These are phyloP conservation scores for Ulmus americana DNA, from an alignment of 331 rosid genomes.

Conservation along the genomic window DNA sequence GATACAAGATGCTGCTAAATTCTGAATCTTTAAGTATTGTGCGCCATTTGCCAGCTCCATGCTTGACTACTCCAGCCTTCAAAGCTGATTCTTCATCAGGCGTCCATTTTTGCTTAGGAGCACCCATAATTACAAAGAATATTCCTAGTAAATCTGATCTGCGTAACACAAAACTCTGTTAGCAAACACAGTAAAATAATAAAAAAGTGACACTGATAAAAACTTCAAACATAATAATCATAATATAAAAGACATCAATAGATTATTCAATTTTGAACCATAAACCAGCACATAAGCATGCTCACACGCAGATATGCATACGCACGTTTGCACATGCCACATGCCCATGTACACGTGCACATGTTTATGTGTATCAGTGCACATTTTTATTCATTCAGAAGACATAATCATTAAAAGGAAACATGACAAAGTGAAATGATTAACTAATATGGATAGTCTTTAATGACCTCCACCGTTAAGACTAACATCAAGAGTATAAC, in stretches of 20 bases:
- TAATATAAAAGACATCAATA: not conserved
- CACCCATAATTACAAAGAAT: constrained; percentile 59
- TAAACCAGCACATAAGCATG: not conserved
- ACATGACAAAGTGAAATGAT: not conserved
- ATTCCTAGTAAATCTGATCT: constrained; percentile 26
- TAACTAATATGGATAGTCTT: not conserved
- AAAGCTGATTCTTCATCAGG: constrained; percentile 86
- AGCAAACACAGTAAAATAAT: constrained; percentile 3
- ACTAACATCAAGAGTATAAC: not conserved
- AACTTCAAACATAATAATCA: not conserved
- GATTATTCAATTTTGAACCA: not conserved
- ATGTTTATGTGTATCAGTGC: not conserved
- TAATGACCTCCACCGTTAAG: not conserved
- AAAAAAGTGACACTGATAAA: not conserved
- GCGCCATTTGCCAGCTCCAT: constrained; percentile 97
- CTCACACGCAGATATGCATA: not conserved
- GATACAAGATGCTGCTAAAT: constrained; percentile 59
- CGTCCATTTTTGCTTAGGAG: constrained; percentile 98
- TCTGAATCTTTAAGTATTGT: constrained; percentile 95
- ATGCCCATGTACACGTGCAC: not conserved
- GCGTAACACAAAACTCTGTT: constrained; percentile 16
- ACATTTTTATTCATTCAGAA: not conserved
- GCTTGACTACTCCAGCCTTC: constrained; percentile 94
- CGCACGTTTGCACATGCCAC: not conserved
- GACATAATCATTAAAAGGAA: not conserved